Evolutionary conservation across 2,329 filamentous ascomycete genomes (phyloP), one percentile per base, ranked within the genome.

Genomic region (Beauveria sp.): DNA sequence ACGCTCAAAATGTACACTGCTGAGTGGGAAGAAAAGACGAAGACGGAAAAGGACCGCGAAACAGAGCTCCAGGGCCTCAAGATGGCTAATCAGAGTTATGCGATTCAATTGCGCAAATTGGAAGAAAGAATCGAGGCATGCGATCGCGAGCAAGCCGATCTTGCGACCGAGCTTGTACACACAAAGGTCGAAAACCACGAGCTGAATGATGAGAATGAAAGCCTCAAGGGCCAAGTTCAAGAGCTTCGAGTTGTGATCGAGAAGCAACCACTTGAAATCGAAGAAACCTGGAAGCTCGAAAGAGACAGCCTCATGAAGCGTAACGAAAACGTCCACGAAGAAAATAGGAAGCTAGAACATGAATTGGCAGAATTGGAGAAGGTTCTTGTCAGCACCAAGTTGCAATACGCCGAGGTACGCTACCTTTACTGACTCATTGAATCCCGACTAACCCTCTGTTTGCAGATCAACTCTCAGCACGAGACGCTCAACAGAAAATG

Each of bases 171-270:
- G 69, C 80, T 99, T 49, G 92, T 99, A 40, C 89, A 88, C 66
- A 88, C 91, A 47, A 97, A 98, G 74, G 91, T 99, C 5, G 88
- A 96, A 70, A 98, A 98, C 68, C 90, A 96, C 70, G 88, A 91
- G 70, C 79, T 99, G 45, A 85, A 85, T 51, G 95, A 99, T 69
- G 85, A 92, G 73, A 97, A 96, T 68, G 95, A 99, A 74, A 90
- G 86, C 53, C 78, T 98, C 66, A 89, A 86, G 71, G 87, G 89
- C 10, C 91, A 97, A 72, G 91, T 96, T 22, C 83, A 85, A 60
- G 93, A 97, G 74, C 79, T 99, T 62, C 88, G 90, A 70, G 84
- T 86, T 52, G 88, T 98, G 43, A 92, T 98, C 34, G 90, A 97
- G 71, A 89, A 86, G 67, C 95, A 98, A 74, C 92, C 93, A 0